Conservation (phyloP, 345 rosid species). For the Rhodamnia argentea region DNA sequence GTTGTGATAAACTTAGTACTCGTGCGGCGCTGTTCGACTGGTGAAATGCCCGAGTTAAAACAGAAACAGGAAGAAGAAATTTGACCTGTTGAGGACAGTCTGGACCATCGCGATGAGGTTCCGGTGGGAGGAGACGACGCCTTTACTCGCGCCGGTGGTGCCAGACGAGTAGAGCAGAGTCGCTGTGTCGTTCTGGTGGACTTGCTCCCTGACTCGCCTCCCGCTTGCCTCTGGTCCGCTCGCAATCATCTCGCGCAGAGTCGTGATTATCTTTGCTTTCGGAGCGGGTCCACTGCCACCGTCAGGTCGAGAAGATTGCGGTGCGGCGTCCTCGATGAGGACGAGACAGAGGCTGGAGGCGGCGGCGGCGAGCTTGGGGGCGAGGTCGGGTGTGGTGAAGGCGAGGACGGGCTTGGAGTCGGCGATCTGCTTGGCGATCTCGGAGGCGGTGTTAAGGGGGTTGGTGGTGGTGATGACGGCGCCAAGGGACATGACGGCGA, state of each 20-base stretch:
- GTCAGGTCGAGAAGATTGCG: background rate
- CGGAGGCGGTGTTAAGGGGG: slow-evolving; percentile 68
- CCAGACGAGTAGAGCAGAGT: slow-evolving; percentile 88
- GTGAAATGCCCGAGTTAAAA: background rate
- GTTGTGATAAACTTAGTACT: background rate
- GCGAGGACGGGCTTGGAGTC: slow-evolving; percentile 66
- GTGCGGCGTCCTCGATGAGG: slow-evolving; percentile 38
- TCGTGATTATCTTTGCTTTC: slow-evolving; percentile 18
- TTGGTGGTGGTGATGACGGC: slow-evolving; percentile 84
- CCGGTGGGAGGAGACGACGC: slow-evolving; percentile 67
- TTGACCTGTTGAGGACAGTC: slow-evolving; percentile 19
- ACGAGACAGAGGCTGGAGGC: slow-evolving; percentile 34
- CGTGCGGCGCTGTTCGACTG: background rate
- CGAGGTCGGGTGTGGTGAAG: slow-evolving; percentile 49
- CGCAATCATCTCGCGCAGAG: slow-evolving; percentile 52
- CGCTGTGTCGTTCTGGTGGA: slow-evolving; percentile 66
- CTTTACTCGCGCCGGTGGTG: slow-evolving; percentile 85
- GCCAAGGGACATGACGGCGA: slow-evolving; percentile 90
- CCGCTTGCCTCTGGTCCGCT: slow-evolving; percentile 11
- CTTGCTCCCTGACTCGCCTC: slow-evolving; percentile 43
- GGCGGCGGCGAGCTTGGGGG: slow-evolving; percentile 42
- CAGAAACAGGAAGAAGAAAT: background rate
- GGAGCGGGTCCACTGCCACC: background rate
- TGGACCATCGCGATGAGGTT: slow-evolving; percentile 63
- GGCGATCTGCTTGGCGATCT: slow-evolving; percentile 53